Evolutionary conservation across 495 filamentous ascomycete species (phyloP).

Genomic region (Halenospora varia): DNA sequence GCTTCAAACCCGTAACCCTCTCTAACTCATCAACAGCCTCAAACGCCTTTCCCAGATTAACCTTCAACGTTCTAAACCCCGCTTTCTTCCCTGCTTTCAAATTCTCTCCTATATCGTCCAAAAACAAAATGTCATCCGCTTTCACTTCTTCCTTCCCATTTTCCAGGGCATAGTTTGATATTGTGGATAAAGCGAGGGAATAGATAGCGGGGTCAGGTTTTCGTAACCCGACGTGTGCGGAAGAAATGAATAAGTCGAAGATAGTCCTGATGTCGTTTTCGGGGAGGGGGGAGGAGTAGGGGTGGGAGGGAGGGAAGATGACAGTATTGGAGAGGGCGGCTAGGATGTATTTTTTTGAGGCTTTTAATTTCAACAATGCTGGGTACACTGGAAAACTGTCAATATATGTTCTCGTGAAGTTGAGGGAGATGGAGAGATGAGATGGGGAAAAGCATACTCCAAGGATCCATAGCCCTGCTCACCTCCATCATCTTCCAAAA

Average conservation of each 20-base stretch:
- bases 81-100: slow-evolving; percentile 70
- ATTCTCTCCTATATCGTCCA: slow-evolving; percentile 97
- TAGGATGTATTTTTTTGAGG: slow-evolving; percentile 62
- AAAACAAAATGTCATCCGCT: slow-evolving; percentile 72
- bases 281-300: slow-evolving; percentile 37
- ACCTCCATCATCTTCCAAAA: slow-evolving; percentile 92
- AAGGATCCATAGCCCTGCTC: slow-evolving; percentile 69
- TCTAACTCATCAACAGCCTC: slow-evolving; percentile 61
- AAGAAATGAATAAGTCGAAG: slow-evolving; percentile 82
- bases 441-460: slow-evolving; percentile 40
- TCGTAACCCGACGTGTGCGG: slow-evolving; percentile 79
- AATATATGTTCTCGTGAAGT: not conserved
- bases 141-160: slow-evolving; percentile 48
- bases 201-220: slow-evolving; percentile 88
- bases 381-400: slow-evolving; percentile 52
- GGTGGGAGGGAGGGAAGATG: slow-evolving; percentile 68
- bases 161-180: slow-evolving; percentile 54
- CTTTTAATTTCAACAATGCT: slow-evolving; percentile 65
- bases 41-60: slow-evolving; percentile 69
- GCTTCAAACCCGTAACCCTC: slow-evolving; percentile 42
- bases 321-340: slow-evolving; percentile 88
- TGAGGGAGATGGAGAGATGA: not conserved
- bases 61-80: slow-evolving; percentile 82
- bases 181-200: slow-evolving; percentile 59
- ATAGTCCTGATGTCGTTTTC: slow-evolving; percentile 47